Evolutionary conservation across 768 basidiomycete species (phyloP).

Genomic region (Kwoniella shandongensis): DNA sequence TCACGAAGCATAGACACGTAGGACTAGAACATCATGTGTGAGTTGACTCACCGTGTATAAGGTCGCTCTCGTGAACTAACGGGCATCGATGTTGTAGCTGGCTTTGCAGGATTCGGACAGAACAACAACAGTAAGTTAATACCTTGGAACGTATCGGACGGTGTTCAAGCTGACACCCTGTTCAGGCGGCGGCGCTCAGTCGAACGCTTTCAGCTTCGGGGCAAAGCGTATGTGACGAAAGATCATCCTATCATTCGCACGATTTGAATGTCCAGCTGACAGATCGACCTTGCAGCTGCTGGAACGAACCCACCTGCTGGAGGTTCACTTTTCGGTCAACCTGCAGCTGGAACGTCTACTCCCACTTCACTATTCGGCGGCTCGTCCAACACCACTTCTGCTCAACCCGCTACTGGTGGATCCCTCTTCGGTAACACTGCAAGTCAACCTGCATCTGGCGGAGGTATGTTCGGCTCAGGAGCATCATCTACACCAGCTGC

Average conservation of each 20-base stretch:
- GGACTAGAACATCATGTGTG: constrained; percentile 20
- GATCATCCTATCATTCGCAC: no score
- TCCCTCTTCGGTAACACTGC: constrained; percentile 22
- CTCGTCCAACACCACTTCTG: neutral
- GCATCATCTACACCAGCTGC: neutral
- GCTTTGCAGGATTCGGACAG: constrained; percentile 43
- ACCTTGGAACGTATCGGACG: neutral
- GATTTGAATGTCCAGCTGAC: neutral
- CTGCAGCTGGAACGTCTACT: constrained; percentile 5
- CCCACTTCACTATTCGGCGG: constrained; percentile 22
- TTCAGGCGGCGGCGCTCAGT: constrained; percentile 9
- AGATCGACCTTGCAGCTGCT: constrained; percentile 9
- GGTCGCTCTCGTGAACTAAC: constrained; percentile 8
- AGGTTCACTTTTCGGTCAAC: constrained; percentile 26
- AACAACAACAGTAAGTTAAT: constrained; percentile 27
- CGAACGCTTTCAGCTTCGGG: constrained; percentile 28
- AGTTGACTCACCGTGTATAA: neutral
- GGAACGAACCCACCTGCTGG: constrained; percentile 21
- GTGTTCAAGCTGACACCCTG: neutral
- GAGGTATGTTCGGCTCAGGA: constrained; percentile 21
- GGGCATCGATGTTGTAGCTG: constrained; percentile 26
- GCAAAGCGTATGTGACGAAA: constrained; percentile 14
- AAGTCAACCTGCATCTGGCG: constrained; percentile 13
- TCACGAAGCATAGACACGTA: no score
- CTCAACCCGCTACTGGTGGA: constrained; percentile 13